Evolutionary conservation across 352 stramenopile species (phyloP), one percentile per base, ranked within the genome.

Genomic region (Phytophthora kernoviae): DNA sequence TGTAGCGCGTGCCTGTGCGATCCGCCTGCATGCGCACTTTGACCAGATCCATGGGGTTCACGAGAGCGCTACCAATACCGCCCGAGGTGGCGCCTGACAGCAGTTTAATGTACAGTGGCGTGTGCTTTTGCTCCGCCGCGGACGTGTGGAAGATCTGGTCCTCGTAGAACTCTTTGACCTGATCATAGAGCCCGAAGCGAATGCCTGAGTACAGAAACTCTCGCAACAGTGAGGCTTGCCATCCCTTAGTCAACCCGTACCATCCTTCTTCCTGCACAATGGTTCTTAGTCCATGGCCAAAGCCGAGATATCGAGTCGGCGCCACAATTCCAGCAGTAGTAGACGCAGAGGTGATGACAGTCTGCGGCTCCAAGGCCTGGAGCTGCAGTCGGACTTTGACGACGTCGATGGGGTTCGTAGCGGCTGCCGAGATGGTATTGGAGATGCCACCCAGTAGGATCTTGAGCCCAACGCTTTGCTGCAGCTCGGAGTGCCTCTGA

Each of bases 11-110:
- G 17, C 79, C 78, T 5, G 77, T 81, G 47, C 73, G 77, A 42
- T 90, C 83, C 10, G 77, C 78, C 54, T 95, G 86, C 79, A 93
- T 89, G 45, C 86, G 82, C 26, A 91, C 77, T 49, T 93, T 91
- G 20, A 88, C 71, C 22, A 95, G 65, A 44, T 95, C 86, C 69
- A 86, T 87, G 7, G 86, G 86, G 64, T 90, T 95, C 34, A 84
- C 78, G 2, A 95, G 68, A 22, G 77, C 77, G 22, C 74, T 85
- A 20, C 84, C 86, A 17, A 93, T 67, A 1, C 65, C 79, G 0
- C 84, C 84, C 0, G 81, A 84, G 5, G 78, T 86, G 17, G 85
- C 77, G 9, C 84, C 84, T 0, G 78, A 77, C 12, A 82, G 58
- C 43, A 94, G 62, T 59, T 91, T 93, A 34, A 88, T 87, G 65